These are phyloP conservation scores for Pugionium cornutum DNA, from an alignment of 345 rosid genomes.

Conservation along the genomic window DNA sequence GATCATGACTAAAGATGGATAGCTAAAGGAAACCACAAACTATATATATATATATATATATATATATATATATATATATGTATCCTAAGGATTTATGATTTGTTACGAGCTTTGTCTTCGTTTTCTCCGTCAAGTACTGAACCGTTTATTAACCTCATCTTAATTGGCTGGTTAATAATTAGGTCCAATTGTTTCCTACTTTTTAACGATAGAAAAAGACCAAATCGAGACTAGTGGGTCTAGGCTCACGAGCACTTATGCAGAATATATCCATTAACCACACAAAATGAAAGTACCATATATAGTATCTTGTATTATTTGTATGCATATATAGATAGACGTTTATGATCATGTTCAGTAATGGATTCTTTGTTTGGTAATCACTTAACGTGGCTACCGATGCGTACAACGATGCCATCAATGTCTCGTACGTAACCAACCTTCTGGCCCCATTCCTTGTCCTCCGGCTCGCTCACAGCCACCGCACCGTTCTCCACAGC, in stretches of 20 bases:
- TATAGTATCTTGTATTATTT: slow-evolving; percentile 17
- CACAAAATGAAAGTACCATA: neutral
- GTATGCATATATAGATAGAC: neutral
- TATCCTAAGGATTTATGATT: too few relatives aligned
- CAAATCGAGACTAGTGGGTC: neutral
- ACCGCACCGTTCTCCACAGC: slow-evolving; percentile 84
- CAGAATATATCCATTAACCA: neutral
- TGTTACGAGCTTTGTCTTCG: too few relatives aligned
- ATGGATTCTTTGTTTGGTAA: slow-evolving; percentile 25
- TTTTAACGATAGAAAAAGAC: neutral
- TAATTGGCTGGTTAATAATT: neutral
- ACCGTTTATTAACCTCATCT: neutral
- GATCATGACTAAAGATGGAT: neutral
- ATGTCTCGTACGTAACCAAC: slow-evolving; percentile 83
- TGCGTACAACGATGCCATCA: slow-evolving; percentile 64
- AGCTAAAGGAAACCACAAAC: neutral
- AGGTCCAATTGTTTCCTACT: neutral
- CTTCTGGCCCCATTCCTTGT: slow-evolving; percentile 88
- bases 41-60: too few relatives aligned
- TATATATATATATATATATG: too few relatives aligned
- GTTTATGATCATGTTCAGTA: slow-evolving; percentile 2
- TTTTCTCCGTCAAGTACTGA: neutral
- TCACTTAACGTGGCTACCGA: slow-evolving; percentile 65
- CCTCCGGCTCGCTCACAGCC: slow-evolving; percentile 64
- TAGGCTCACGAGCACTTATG: neutral